Evolutionary conservation across 177 flowering plant species (phyloP), one percentile per base, ranked within the genome.

Genomic region (Vitis hybrid): DNA sequence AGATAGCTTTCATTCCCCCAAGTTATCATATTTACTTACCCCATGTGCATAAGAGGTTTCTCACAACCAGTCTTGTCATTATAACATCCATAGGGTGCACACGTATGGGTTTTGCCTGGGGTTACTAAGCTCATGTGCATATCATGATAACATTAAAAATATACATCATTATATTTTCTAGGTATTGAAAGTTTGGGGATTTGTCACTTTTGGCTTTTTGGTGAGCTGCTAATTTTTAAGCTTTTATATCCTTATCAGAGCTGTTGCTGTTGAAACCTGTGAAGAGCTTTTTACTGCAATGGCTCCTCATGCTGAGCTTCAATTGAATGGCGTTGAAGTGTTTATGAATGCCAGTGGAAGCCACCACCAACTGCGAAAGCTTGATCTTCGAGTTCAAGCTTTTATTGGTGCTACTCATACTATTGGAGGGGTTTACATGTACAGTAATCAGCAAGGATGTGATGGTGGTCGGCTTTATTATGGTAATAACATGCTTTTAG

Each of bases 281-380:
- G 97, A 91, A 74, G 99, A 94, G 76, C 92, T 93, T 29, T 94
- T 88, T 75, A 82, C 83, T 68, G 89, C 97, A 48, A 65, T 75
- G 64, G 92, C 97, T 16, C 94, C 93, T 62, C 99, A 91, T 72
- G 77, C 88, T 39, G 94, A 91, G 77, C 96, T 95, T 80, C 92
- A 98, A 22, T 68, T 95, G 76, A 93, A 88, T 76, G 97, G 98
- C 55, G 98, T 95, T 74, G 97, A 95, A 84, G 92, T 95, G 49
- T 91, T 95, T 66, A 74, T 95, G 90, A 95, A 94, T 84, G 97
- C 98, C 51, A 94, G 98, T 81, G 98, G 99, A 76, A 94, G 99
- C 76, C 97, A 93, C 76, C 99, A 93, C 77, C 99, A 93, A 71
- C 81, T 94, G 58, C 83, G 99, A 70, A 93, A 94, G 85, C 94